Evolutionary conservation across 495 filamentous ascomycete species (phyloP).

Genomic region (Glutinoglossum americanum): DNA sequence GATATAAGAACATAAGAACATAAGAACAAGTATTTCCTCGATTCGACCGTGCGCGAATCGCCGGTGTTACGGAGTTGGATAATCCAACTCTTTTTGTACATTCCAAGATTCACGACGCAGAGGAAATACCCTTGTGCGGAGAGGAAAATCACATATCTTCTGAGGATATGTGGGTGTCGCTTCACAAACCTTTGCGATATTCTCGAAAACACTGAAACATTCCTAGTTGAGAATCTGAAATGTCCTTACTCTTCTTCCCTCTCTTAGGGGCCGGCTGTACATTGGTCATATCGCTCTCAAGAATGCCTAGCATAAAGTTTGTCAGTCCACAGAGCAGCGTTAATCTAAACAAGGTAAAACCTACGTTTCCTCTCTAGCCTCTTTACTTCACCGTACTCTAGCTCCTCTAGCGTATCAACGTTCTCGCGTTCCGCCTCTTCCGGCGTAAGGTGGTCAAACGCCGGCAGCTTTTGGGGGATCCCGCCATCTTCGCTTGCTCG

Average conservation of each 20-base stretch:
- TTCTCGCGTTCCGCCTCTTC: conserved; percentile 70
- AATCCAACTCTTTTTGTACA: neutral
- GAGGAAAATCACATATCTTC: too few relatives aligned
- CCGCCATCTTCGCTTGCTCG: conserved; percentile 36
- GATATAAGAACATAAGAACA: too few relatives aligned
- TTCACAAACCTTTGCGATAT: too few relatives aligned
- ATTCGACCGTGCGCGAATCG: too few relatives aligned
- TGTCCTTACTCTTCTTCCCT: neutral
- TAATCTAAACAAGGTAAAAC: conserved; percentile 3
- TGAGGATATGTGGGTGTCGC: too few relatives aligned
- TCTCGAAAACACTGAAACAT: too few relatives aligned
- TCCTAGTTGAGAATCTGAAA: neutral
- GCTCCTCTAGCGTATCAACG: conserved; percentile 69
- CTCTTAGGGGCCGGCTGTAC: neutral
- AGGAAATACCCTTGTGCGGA: too few relatives aligned
- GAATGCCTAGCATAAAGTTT: neutral
- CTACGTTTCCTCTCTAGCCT: conserved; percentile 58
- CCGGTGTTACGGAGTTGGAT: neutral
- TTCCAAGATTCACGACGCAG: neutral
- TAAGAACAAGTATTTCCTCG: too few relatives aligned
- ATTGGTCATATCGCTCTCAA: neutral
- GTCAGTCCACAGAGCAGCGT: neutral
- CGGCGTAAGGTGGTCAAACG: conserved; percentile 51
- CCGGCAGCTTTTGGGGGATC: conserved; percentile 60
- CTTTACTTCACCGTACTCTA: conserved; percentile 70